Conservation (phyloP, 2,329 filamentous ascomycete genomes). For the Corynespora cassiicola region DNA sequence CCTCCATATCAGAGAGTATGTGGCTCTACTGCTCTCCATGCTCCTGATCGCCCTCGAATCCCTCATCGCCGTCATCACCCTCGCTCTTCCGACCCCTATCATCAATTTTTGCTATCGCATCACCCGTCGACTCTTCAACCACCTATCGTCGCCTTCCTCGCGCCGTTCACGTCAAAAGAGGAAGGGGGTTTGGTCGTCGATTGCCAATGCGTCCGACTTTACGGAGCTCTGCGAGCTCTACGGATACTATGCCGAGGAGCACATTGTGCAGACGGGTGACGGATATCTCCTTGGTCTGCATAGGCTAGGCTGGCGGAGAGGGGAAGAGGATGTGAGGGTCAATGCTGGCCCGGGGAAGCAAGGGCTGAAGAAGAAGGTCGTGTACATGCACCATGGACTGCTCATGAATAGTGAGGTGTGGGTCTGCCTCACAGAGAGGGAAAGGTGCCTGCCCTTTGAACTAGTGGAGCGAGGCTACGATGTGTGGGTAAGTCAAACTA, state of each 20-base stretch:
- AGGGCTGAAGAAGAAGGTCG: conserved; percentile 76
- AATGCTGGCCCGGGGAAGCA: conserved; percentile 69
- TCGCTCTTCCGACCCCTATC: conserved; percentile 82
- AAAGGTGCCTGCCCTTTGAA: conserved; percentile 86
- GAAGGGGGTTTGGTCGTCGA: conserved; percentile 75
- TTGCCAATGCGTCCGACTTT: conserved; percentile 90
- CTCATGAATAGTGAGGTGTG: conserved; percentile 99
- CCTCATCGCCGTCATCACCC: conserved; percentile 82
- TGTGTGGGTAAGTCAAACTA: conserved; percentile 76
- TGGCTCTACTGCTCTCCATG: conserved; percentile 85
- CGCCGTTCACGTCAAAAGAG: conserved; percentile 72
- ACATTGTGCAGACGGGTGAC: conserved; percentile 92
- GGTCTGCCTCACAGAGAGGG: conserved; percentile 88
- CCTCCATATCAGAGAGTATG: conserved; percentile 74
- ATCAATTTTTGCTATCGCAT: conserved; percentile 82
- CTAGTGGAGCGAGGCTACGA: conserved; percentile 92
- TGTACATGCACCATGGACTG: conserved; percentile 93
- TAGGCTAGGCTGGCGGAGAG: conserved; percentile 80
- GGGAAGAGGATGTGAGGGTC: conserved; percentile 79
- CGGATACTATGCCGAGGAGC: conserved; percentile 94
- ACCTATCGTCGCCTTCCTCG: conserved; percentile 72
- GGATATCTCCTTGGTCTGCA: conserved; percentile 92
- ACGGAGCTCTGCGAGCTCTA: conserved; percentile 90
- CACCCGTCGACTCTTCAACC: conserved; percentile 83
- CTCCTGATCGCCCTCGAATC: conserved; percentile 82